Conservation (phyloP, 371 early-diverging fungal species). For the Sporodiniella umbellata region DNA sequence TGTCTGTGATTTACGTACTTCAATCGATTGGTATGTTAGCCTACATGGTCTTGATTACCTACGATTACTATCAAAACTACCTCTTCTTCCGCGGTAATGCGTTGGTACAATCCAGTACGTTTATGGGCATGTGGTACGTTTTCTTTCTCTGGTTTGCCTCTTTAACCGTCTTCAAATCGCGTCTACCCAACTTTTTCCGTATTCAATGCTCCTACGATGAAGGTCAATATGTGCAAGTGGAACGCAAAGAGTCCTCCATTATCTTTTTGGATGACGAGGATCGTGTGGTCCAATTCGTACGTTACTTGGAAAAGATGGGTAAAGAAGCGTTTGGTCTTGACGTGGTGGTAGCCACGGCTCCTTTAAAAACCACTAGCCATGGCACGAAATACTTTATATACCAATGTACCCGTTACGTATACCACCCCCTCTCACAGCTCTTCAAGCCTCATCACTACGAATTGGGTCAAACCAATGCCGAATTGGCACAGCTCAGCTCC, state of each 20-base stretch:
- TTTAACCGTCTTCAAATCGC: conserved; percentile 40
- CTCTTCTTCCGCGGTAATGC: conserved; percentile 28
- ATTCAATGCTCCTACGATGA: conserved; percentile 49
- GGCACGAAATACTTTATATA: conserved; percentile 63
- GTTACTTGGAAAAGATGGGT: conserved; percentile 17
- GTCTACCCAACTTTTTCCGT: conserved; percentile 65
- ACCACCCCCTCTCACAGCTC: conserved; percentile 4
- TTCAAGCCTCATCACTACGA: conserved; percentile 58
- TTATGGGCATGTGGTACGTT: conserved; percentile 64
- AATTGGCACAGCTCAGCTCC: conserved; percentile 31
- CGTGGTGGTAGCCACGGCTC: conserved; percentile 38
- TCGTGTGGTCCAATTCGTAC: conserved; percentile 1
- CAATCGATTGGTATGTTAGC: conserved; percentile 43
- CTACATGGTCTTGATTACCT: conserved; percentile 33
- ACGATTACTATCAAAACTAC: conserved; percentile 40
- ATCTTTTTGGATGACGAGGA: conserved; percentile 51
- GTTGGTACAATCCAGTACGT: conserved; percentile 37
- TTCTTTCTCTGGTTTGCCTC: conserved; percentile 61
- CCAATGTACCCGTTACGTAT: conserved; percentile 68
- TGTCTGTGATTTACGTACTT: conserved; percentile 18
- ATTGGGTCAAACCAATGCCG: conserved; percentile 49
- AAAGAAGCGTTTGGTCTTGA: conserved; percentile 31
- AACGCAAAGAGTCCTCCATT: conserved; percentile 52
- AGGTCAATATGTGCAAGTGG: conserved; percentile 65
- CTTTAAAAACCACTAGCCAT: conserved; percentile 39